Percentiles rank a stretch among this genome's conserved stretches.
These are phyloP conservation scores for Davidsoniella neocaledoniae DNA, from an alignment of 2,329 filamentous ascomycete genomes.

Conservation along the genomic window DNA sequence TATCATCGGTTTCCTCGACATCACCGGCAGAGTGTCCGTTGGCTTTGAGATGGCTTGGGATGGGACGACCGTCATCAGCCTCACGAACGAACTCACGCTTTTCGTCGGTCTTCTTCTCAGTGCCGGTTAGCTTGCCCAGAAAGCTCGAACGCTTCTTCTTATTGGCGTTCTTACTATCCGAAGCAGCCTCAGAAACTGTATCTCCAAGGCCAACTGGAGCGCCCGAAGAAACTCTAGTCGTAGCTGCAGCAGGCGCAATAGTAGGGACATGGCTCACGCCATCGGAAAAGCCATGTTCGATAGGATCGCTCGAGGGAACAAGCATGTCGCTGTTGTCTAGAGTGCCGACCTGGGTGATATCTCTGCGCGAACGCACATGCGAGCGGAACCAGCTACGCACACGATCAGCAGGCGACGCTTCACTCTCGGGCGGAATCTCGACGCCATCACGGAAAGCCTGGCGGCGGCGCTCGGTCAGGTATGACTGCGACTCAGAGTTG, in stretches of 20 bases:
- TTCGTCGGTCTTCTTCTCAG: slow-evolving; percentile 1
- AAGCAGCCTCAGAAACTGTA: background rate
- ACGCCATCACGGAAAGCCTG: background rate
- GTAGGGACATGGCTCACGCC: background rate
- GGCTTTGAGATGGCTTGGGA: background rate
- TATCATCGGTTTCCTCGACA: background rate
- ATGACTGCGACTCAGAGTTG: background rate
- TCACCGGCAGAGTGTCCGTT: background rate
- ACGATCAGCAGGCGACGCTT: slow-evolving; percentile 5
- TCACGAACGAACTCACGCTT: slow-evolving; percentile 9
- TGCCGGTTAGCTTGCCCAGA: slow-evolving; percentile 2
- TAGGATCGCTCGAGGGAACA: background rate
- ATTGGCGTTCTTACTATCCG: background rate
- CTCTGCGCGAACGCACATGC: slow-evolving; percentile 6
- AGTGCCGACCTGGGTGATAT: slow-evolving; percentile 6
- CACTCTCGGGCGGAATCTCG: slow-evolving; percentile 5
- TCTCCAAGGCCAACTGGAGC: background rate
- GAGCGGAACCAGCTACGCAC: slow-evolving; percentile 9
- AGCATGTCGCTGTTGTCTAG: slow-evolving; percentile 10
- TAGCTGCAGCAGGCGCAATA: background rate
- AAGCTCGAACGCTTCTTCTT: slow-evolving; percentile 9
- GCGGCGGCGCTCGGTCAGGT: background rate
- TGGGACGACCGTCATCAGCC: background rate
- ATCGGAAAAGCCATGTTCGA: background rate
- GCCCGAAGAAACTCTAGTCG: background rate